Evolutionary conservation across 2,329 filamentous ascomycete species (phyloP).

Genomic region (Clarireedia homoeocarpa): DNA sequence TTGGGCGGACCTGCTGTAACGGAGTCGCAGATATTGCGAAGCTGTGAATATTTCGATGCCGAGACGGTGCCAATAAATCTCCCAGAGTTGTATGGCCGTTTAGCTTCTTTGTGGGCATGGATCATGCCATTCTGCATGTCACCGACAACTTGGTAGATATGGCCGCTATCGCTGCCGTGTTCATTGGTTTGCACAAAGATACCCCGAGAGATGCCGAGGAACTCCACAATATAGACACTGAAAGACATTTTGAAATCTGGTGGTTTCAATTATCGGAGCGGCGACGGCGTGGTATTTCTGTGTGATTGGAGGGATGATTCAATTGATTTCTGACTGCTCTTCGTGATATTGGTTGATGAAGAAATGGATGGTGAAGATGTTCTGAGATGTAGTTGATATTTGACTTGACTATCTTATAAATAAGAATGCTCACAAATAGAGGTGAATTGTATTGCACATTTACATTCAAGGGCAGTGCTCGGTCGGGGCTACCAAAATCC

Average conservation of each 20-base stretch:
- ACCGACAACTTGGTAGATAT: conserved; percentile 9
- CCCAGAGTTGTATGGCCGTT: neutral
- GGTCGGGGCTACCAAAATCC: neutral
- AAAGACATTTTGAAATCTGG: neutral
- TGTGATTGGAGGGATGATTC: too few species aligned
- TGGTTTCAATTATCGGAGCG: too few species aligned
- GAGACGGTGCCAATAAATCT: conserved; percentile 8
- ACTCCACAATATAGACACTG: conserved; percentile 7
- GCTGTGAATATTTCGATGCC: conserved; percentile 1
- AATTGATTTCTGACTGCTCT: too few species aligned
- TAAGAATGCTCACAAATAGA: too few species aligned
- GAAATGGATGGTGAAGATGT: neutral
- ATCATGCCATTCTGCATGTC: conserved; percentile 10
- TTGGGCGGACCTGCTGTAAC: conserved; percentile 2
- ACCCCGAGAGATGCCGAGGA: conserved; percentile 2
- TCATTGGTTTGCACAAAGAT: conserved; percentile 10
- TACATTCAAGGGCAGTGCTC: neutral
- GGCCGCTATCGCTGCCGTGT: conserved; percentile 1
- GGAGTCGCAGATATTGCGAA: conserved; percentile 3
- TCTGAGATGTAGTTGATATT: neutral
- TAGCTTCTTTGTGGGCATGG: conserved; percentile 7
- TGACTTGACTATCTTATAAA: neutral
- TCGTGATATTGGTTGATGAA: neutral
- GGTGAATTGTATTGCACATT: too few species aligned
- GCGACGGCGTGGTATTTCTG: too few species aligned